Evolutionary conservation across 495 filamentous ascomycete genomes (phyloP).

Genomic region (Penicillium pulvis): DNA sequence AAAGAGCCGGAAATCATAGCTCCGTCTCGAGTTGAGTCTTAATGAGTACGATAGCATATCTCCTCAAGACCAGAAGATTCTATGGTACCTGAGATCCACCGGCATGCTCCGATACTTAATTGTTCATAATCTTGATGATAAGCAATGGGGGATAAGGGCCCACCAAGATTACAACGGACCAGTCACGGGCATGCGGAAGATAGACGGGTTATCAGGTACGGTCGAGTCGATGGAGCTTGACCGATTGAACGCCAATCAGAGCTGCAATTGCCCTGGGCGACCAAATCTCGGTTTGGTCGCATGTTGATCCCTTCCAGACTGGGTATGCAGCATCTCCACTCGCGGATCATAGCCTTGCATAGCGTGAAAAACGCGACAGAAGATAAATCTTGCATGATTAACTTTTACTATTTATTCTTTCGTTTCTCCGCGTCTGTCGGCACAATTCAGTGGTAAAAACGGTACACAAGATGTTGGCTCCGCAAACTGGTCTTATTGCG

Average conservation of each 20-base stretch:
- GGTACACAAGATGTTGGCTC: constrained; percentile 15
- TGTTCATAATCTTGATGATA: background rate
- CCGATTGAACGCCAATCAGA: constrained; percentile 20
- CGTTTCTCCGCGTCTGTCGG: background rate
- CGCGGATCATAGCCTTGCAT: background rate
- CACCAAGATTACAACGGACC: constrained; percentile 1
- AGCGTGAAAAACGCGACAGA: constrained; percentile 2
- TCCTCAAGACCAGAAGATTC: no score
- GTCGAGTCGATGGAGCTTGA: constrained; percentile 17
- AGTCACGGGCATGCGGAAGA: background rate
- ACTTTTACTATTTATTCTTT: background rate
- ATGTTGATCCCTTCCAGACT: constrained; percentile 15
- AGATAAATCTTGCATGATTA: background rate
- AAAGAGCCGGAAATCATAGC: no score
- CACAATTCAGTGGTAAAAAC: background rate
- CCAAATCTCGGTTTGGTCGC: constrained; percentile 8
- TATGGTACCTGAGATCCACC: background rate
- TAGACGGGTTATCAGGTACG: constrained; percentile 9
- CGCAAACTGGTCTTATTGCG: constrained; percentile 13
- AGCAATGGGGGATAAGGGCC: background rate
- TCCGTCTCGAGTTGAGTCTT: no score
- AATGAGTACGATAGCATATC: no score
- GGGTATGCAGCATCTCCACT: constrained; percentile 11
- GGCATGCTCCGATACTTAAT: background rate
- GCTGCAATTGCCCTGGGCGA: constrained; percentile 7